Conservation (phyloP, 2,329 filamentous ascomycete genomes). For the Graphiopsis chlorocephala region DNA sequence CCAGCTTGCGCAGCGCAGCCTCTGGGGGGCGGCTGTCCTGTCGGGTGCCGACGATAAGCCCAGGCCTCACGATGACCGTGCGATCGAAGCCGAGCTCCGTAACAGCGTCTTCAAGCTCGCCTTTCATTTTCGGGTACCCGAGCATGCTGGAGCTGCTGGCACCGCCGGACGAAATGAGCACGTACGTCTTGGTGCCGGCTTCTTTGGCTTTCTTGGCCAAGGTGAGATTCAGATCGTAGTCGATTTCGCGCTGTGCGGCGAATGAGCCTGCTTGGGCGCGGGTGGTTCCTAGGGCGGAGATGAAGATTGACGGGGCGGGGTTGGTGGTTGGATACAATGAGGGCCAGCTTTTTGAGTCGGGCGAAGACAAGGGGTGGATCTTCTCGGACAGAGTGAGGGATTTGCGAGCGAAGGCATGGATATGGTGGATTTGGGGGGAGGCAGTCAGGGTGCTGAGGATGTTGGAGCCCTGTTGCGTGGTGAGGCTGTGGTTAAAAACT, state of each 20-base stretch:
- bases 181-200: conserved; percentile 69
- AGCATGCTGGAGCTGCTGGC: conserved; percentile 53
- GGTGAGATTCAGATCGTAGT: conserved; percentile 80
- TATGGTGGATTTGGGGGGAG: conserved; percentile 50
- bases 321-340: conserved; percentile 58
- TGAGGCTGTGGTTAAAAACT: neutral
- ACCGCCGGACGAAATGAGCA: conserved; percentile 66
- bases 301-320: conserved; percentile 52
- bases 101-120: conserved; percentile 77
- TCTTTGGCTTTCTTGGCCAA: conserved; percentile 72
- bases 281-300: conserved; percentile 80
- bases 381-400: conserved; percentile 55
- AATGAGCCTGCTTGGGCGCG: conserved; percentile 70
- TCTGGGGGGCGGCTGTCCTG: conserved; percentile 58
- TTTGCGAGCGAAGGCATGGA: conserved; percentile 67
- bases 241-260: conserved; percentile 79
- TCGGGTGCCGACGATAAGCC: conserved; percentile 70
- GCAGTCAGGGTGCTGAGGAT: conserved; percentile 66
- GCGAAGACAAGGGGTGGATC: conserved; percentile 63
- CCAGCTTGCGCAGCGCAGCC: conserved; percentile 54
- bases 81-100: conserved; percentile 71
- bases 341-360: conserved; percentile 69
- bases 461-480: conserved; percentile 59
- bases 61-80: conserved; percentile 71
- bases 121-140: conserved; percentile 70